Percentiles rank a stretch among this genome's conserved stretches.
Evolutionary conservation across 192 early-diverging fungal genomes (phyloP).

Genomic region (Backusella circina): DNA sequence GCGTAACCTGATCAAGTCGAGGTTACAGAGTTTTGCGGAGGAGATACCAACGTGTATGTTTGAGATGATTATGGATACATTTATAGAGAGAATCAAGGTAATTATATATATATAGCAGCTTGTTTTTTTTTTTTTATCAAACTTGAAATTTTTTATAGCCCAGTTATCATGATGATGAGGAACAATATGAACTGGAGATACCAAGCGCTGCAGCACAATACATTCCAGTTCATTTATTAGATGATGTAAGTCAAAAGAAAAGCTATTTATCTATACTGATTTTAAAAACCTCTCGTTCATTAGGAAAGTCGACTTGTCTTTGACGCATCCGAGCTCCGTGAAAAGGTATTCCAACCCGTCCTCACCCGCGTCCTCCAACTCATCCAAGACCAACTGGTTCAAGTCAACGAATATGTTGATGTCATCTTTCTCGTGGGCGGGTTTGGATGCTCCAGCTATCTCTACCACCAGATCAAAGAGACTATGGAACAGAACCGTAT

Average conservation of each 20-base stretch:
- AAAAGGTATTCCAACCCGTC: slow-evolving; percentile 48
- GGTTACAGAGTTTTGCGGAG: slow-evolving; percentile 33
- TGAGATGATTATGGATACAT: slow-evolving; percentile 40
- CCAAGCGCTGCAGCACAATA: slow-evolving; percentile 29
- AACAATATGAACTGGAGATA: slow-evolving; percentile 37
- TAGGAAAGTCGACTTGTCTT: slow-evolving; percentile 32
- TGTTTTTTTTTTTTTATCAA: background rate
- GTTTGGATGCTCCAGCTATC: slow-evolving; percentile 45
- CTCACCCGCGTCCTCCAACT: slow-evolving; percentile 33
- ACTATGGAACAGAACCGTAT: slow-evolving; percentile 20
- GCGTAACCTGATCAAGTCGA: slow-evolving; percentile 33
- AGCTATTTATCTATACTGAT: background rate
- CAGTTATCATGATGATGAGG: slow-evolving; percentile 40
- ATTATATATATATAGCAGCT: no score
- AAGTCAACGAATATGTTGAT: slow-evolving; percentile 23
- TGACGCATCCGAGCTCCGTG: slow-evolving; percentile 29
- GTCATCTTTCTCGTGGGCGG: slow-evolving; percentile 54
- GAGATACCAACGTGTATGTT: slow-evolving; percentile 41
- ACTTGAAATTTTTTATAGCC: no score
- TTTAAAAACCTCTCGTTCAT: background rate
- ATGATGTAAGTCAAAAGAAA: slow-evolving; percentile 2
- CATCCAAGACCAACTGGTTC: slow-evolving; percentile 40
- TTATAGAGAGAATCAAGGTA: slow-evolving; percentile 41
- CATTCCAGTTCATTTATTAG: background rate
- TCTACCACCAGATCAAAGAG: slow-evolving; percentile 32